Conservation (phyloP, 768 basidiomycete species). For the Tubosaeta sp. region DNA sequence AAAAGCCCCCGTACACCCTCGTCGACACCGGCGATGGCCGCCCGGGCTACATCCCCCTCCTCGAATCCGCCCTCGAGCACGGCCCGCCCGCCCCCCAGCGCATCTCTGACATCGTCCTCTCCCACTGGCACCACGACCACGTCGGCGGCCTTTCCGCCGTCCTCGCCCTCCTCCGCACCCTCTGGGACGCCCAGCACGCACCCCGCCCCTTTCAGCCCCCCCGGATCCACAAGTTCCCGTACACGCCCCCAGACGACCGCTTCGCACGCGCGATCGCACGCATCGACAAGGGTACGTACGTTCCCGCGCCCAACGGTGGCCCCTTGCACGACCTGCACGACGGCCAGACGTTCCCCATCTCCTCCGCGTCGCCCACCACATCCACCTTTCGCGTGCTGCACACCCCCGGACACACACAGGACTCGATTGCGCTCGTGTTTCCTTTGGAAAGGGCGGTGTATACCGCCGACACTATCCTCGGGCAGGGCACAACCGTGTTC, state of each 20-base stretch:
- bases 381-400: constrained; percentile 60
- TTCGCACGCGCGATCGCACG: constrained; percentile 37
- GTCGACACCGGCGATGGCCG: constrained; percentile 81
- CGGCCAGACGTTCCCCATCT: constrained; percentile 45
- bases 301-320: constrained; percentile 38
- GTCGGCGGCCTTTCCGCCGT: constrained; percentile 71
- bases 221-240: constrained; percentile 70
- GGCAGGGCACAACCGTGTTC: constrained; percentile 87
- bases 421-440: constrained; percentile 75
- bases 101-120: constrained; percentile 86
- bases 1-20: constrained; percentile 66
- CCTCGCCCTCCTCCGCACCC: constrained; percentile 54
- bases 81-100: constrained; percentile 35
- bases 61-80: constrained; percentile 56
- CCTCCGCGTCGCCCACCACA: constrained; percentile 8
- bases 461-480: constrained; percentile 88
- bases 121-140: constrained; percentile 91
- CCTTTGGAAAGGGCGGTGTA: constrained; percentile 72
- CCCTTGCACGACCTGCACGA: constrained; percentile 58
- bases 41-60: constrained; percentile 60
- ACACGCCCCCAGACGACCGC: constrained; percentile 29
- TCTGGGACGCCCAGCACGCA: constrained; percentile 58
- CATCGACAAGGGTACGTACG: constrained; percentile 40
- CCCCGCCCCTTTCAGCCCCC: constrained; percentile 57
- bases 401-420: constrained; percentile 87